Conservation (phyloP, 192 early-diverging fungal genomes). For the Podochytrium sp. region DNA sequence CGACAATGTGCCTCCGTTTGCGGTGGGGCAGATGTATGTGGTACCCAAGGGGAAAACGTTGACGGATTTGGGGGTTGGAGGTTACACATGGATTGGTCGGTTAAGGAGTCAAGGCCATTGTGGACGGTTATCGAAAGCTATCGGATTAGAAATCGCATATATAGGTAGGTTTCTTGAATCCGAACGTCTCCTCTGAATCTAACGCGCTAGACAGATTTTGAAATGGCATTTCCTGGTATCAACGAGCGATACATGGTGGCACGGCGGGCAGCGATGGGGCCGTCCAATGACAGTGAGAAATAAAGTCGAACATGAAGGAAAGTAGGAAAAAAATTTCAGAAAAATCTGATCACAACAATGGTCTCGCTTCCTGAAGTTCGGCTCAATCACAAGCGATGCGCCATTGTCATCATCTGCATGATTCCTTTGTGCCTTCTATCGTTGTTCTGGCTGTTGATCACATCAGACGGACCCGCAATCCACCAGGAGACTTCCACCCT, state of each 20-base stretch:
- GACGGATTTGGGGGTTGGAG: neutral
- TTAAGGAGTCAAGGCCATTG: slow-evolving; percentile 2
- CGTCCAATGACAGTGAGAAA: no score
- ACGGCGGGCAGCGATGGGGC: neutral
- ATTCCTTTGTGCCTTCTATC: no score
- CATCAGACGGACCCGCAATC: no score
- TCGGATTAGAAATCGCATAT: neutral
- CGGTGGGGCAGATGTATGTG: neutral
- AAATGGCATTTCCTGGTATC: neutral
- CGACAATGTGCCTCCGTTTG: slow-evolving; percentile 11
- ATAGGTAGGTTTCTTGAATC: neutral
- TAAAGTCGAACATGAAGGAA: no score
- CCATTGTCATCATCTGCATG: no score
- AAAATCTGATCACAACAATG: no score
- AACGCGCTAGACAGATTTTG: neutral
- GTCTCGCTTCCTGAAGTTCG: no score
- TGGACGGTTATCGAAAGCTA: neutral
- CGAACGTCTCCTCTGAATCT: neutral
- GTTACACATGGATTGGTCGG: slow-evolving; percentile 16
- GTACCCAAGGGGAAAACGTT: neutral
- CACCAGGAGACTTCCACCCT: no score
- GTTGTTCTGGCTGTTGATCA: no score
- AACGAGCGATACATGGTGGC: slow-evolving; percentile 12
- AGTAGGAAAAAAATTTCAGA: no score
- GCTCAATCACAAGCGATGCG: no score